Evolutionary conservation across 371 early-diverging fungal species (phyloP).

Genomic region (Mucor ambiguus): DNA sequence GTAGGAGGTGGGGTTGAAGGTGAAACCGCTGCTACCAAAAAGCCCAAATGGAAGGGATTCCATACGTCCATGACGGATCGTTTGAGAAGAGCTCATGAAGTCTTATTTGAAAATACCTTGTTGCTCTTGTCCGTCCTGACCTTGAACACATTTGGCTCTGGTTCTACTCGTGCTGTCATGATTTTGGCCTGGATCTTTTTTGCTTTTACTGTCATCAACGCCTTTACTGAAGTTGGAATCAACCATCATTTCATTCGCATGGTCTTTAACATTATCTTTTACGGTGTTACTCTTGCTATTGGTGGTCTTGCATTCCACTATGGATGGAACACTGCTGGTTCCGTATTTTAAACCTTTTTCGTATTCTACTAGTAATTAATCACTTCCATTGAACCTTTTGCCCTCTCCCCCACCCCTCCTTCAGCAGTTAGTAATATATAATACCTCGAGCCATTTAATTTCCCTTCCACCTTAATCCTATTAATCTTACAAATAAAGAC

Average conservation of each 20-base stretch:
- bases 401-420: too few relatives aligned
- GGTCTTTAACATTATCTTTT: conserved; percentile 21
- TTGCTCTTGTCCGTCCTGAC: conserved; percentile 36
- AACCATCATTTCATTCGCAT: conserved; percentile 23
- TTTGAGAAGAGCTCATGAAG: conserved; percentile 27
- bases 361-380: background rate
- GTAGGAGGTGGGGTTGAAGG: conserved; percentile 9
- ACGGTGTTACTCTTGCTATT: conserved; percentile 28
- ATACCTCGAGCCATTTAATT: background rate
- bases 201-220: conserved; percentile 23
- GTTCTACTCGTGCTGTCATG: conserved; percentile 31
- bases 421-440: background rate
- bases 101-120: conserved; percentile 40
- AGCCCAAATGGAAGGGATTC: background rate
- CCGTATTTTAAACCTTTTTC: conserved; percentile 2
- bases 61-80: conserved; percentile 12
- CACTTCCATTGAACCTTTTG: background rate
- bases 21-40: conserved; percentile 6
- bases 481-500: background rate
- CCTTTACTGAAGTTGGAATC: conserved; percentile 18
- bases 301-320: conserved; percentile 28
- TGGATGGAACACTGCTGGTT: conserved; percentile 18
- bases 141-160: conserved; percentile 34
- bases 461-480: background rate
- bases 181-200: conserved; percentile 37